A percentile compares a stretch with the other conserved stretches of the same genome.
Evolutionary conservation across 371 early-diverging fungal species (phyloP).

Genomic region (Rhizopus stolonifer): DNA sequence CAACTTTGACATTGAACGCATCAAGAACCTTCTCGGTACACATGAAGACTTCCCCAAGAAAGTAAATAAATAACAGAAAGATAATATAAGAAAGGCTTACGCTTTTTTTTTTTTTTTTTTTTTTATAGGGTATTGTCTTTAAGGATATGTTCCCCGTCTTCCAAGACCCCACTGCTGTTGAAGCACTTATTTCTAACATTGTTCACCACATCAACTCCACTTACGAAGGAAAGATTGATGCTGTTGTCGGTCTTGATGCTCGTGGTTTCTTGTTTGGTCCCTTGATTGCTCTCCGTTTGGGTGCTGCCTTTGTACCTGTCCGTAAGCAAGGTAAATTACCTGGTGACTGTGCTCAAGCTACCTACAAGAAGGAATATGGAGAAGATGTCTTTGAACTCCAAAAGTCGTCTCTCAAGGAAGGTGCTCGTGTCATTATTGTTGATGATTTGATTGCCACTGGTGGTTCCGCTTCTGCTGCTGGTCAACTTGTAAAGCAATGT

Average conservation of each 20-base stretch:
- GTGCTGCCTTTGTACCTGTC: constrained; percentile 92
- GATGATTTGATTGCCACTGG: constrained; percentile 98
- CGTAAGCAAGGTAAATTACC: constrained; percentile 97
- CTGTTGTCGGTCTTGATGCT: constrained; percentile 88
- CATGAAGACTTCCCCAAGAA: constrained; percentile 85
- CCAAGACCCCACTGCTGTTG: constrained; percentile 90
- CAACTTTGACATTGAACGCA: constrained; percentile 53
- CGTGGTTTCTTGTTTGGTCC: constrained; percentile 94
- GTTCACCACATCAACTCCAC: constrained; percentile 76
- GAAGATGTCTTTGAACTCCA: constrained; percentile 94
- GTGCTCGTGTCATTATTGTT: constrained; percentile 86
- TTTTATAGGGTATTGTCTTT: constrained; percentile 78
- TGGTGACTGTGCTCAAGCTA: constrained; percentile 67
- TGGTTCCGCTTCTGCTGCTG: constrained; percentile 83
- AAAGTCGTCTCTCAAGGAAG: constrained; percentile 73
- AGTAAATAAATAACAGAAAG: constrained; percentile 36
- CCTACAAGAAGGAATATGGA: constrained; percentile 96
- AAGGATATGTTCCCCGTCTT: constrained; percentile 97
- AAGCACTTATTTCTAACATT: constrained; percentile 85
- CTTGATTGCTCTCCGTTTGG: constrained; percentile 82
- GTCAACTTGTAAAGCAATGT: constrained; percentile 73
- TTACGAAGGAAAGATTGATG: constrained; percentile 77
- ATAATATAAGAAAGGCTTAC: not conserved
- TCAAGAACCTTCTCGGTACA: constrained; percentile 67
- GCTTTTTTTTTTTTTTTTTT: too few species aligned